phyloP scores from a whole-genome alignment of 768 basidiomycete species.

The Wakefieldia striispora region DNA sequence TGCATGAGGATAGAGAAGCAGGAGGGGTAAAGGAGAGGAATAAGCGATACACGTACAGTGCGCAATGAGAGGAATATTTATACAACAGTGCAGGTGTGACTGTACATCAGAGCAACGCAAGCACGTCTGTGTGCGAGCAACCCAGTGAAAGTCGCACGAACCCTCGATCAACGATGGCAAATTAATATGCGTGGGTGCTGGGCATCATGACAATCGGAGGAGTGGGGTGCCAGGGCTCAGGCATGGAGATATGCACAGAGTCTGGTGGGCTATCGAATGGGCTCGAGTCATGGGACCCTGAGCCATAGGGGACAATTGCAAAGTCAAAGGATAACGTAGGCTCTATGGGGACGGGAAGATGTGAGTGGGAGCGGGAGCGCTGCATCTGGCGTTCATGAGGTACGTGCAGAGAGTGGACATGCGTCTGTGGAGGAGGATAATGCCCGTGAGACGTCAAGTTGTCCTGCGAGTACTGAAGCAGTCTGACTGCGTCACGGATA shows the following conservation, averaged over 20 bases:
- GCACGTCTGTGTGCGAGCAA: background rate
- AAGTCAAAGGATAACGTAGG: constrained; percentile 2
- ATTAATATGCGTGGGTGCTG: constrained; percentile 12
- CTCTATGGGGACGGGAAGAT: background rate
- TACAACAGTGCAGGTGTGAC: constrained; percentile 9
- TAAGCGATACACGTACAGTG: constrained; percentile 8
- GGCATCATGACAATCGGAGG: background rate
- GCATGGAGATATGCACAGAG: constrained; percentile 14
- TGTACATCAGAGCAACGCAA: constrained; percentile 6
- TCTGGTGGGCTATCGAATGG: constrained; percentile 10
- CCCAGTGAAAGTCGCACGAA: background rate
- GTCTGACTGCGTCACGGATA: constrained; percentile 52
- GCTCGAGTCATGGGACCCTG: constrained; percentile 6
- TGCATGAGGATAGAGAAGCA: background rate
- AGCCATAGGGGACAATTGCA: background rate
- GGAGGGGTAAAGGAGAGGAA: background rate
- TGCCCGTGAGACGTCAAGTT: constrained; percentile 6
- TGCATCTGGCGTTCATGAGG: constrained; percentile 1
- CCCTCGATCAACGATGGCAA: constrained; percentile 15
- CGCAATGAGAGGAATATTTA: background rate
- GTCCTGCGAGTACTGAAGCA: constrained; percentile 20
- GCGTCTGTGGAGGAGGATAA: constrained; percentile 2
- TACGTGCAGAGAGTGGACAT: constrained; percentile 10
- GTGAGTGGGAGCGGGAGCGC: background rate
- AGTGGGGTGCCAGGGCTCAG: constrained; percentile 24